Conservation (phyloP, 129 eudicot species). For the Apium graveolens region DNA sequence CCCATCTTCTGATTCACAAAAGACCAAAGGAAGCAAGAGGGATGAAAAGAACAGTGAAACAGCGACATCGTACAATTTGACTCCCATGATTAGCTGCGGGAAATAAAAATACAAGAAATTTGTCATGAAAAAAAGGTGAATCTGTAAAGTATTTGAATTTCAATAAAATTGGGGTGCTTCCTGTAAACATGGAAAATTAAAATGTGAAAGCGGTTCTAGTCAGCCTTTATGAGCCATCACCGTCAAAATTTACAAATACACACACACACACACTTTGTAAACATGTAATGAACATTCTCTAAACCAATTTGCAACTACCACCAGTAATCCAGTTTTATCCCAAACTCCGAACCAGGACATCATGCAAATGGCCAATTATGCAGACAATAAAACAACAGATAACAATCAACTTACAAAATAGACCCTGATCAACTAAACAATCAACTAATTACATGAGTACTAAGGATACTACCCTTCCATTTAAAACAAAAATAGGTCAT, state of each 20-base stretch:
- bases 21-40: constrained; percentile 25
- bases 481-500: no score
- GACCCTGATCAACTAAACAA: not conserved
- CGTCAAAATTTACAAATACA: not conserved
- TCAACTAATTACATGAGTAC: no score
- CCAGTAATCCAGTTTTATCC: not conserved
- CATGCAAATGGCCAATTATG: not conserved
- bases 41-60: constrained; percentile 22
- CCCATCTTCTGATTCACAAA: constrained; percentile 34
- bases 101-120: no score
- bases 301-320: not conserved
- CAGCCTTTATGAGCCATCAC: not conserved
- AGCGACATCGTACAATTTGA: constrained; percentile 7
- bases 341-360: not conserved
- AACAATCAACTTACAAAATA: not conserved
- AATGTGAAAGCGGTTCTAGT: not conserved
- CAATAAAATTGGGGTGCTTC: not conserved
- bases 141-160: not conserved
- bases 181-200: not conserved
- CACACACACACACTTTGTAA: not conserved
- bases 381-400: not conserved
- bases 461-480: no score
- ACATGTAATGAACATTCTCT: not conserved
- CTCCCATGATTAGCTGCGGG: constrained; percentile 32
- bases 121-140: not conserved